phyloP scores from a whole-genome alignment of 1,284 basidiomycete genomes.

The Mycosarcoma maydis region DNA sequence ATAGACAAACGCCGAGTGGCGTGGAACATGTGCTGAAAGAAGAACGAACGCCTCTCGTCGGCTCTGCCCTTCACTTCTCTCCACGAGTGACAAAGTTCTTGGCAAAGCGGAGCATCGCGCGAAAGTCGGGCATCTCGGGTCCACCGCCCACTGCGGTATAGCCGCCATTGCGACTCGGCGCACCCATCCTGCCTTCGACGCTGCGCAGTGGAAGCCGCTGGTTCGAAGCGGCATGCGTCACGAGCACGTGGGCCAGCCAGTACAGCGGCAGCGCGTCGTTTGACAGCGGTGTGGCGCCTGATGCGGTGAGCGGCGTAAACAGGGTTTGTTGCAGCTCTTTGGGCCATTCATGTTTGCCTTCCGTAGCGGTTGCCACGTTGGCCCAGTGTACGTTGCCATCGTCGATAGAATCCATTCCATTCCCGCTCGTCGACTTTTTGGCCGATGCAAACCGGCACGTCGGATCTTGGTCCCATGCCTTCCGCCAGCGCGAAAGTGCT shows the following conservation, averaged over 20 bases:
- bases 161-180: conserved; percentile 17
- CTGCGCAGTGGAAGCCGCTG: conserved; percentile 41
- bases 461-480: conserved; percentile 53
- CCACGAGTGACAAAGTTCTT: conserved; percentile 54
- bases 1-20: too few species aligned
- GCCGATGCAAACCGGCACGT: conserved; percentile 50
- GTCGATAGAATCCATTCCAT: conserved; percentile 12
- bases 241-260: conserved; percentile 57
- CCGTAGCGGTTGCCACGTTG: neutral
- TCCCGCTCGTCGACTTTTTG: conserved; percentile 8
- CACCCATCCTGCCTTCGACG: conserved; percentile 26
- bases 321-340: conserved; percentile 27
- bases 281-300: conserved; percentile 55
- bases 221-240: conserved; percentile 51
- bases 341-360: conserved; percentile 21
- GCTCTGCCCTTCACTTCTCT: conserved; percentile 21
- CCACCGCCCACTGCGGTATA: conserved; percentile 22
- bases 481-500: conserved; percentile 54
- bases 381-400: conserved; percentile 6
- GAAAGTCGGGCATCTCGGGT: conserved; percentile 47
- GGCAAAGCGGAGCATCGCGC: conserved; percentile 55
- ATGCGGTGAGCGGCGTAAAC: conserved; percentile 56
- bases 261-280: conserved; percentile 60
- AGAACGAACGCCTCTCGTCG: too few species aligned
- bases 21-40: too few species aligned